phyloP scores from a whole-genome alignment of 2,329 filamentous ascomycete genomes.

The Colletotrichum truncatum region DNA sequence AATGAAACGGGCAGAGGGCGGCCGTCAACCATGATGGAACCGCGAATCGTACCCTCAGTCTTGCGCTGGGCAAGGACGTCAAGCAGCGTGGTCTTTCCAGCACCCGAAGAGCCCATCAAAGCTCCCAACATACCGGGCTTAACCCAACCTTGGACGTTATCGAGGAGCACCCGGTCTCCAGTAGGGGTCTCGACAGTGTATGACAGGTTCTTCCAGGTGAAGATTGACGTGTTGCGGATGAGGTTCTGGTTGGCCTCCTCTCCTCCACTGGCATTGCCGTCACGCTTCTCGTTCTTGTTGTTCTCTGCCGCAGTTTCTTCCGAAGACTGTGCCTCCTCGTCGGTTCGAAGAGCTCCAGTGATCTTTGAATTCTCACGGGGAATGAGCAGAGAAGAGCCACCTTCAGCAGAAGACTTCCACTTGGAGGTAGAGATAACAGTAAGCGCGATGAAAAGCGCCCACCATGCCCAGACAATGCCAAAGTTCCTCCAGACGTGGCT shows the following conservation, averaged over 20 bases:
- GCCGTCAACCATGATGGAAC: slow-evolving; percentile 81
- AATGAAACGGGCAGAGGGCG: slow-evolving; percentile 76
- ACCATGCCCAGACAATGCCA: slow-evolving; percentile 71
- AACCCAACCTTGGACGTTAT: slow-evolving; percentile 85
- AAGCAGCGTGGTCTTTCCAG: slow-evolving; percentile 86
- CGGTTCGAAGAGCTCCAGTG: slow-evolving; percentile 40
- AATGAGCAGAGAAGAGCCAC: slow-evolving; percentile 65
- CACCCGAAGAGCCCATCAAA: slow-evolving; percentile 83
- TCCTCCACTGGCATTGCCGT: slow-evolving; percentile 36
- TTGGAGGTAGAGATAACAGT: slow-evolving; percentile 66
- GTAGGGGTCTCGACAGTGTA: slow-evolving; percentile 73
- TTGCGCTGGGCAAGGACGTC: slow-evolving; percentile 84
- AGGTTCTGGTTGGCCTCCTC: slow-evolving; percentile 47
- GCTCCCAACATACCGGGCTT: slow-evolving; percentile 80
- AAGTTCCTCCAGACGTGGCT: slow-evolving; percentile 68
- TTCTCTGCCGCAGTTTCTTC: slow-evolving; percentile 37
- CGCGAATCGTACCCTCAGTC: slow-evolving; percentile 79
- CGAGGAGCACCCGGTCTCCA: slow-evolving; percentile 74
- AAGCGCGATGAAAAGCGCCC: slow-evolving; percentile 65
- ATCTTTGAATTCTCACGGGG: slow-evolving; percentile 66
- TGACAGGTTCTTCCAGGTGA: slow-evolving; percentile 78
- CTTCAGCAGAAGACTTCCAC: slow-evolving; percentile 64
- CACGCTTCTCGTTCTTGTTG: slow-evolving; percentile 24
- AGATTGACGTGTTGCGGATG: slow-evolving; percentile 71
- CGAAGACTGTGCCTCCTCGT: slow-evolving; percentile 58